A percentile compares a stretch with the other conserved stretches of the same genome.
Conservation (phyloP, 306 rosid genomes). For the Elaeagnus macrophylla region DNA sequence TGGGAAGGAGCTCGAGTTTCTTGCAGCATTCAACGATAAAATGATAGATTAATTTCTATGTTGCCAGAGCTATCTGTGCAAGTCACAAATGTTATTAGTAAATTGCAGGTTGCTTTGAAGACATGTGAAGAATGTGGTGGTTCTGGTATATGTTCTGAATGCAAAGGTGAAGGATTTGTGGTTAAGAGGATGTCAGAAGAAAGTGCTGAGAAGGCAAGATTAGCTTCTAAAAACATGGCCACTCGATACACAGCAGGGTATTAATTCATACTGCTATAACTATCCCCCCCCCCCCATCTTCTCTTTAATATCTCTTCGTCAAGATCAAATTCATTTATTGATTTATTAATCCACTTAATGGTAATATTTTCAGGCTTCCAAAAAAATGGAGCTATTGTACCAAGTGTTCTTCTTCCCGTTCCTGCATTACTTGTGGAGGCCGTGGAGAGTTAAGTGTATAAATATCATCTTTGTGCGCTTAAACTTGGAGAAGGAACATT, state of each 20-base stretch:
- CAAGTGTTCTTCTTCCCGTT: conserved; percentile 75
- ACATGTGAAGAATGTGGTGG: conserved; percentile 67
- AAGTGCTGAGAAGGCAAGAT: conserved; percentile 66
- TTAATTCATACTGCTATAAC: conserved; percentile 4
- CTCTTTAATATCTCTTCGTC: neutral
- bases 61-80: conserved; percentile 16
- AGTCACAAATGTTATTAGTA: conserved; percentile 11
- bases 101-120: conserved; percentile 47
- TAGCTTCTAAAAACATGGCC: conserved; percentile 59
- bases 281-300: conserved; percentile 5
- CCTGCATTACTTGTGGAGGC: conserved; percentile 70
- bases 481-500: neutral
- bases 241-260: conserved; percentile 87
- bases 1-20: too few relatives aligned
- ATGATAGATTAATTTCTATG: too few relatives aligned
- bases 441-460: conserved; percentile 57
- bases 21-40: too few relatives aligned
- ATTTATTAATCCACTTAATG: neutral
- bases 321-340: too few relatives aligned
- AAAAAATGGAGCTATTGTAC: conserved; percentile 97
- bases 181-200: conserved; percentile 65
- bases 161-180: conserved; percentile 94
- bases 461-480: conserved; percentile 15
- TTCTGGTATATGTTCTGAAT: conserved; percentile 83
- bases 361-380: conserved; percentile 58